These are phyloP conservation scores for Saccharomyces cerevisiae DNA, from an alignment of 805 yeast genomes.

Conservation along the genomic window DNA sequence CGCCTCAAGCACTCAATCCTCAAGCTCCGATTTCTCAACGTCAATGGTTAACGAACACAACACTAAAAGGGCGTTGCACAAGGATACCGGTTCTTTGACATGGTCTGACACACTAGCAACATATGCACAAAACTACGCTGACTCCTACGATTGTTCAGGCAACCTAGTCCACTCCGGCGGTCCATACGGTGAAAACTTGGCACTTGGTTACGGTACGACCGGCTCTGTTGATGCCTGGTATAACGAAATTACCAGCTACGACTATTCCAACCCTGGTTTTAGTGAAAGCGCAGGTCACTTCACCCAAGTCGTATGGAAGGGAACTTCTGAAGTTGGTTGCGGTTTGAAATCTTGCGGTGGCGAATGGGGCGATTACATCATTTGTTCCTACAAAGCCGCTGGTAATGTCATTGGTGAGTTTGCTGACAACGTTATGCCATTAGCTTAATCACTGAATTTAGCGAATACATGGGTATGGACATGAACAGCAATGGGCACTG, in stretches of 20 bases:
- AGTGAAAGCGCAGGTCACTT: constrained; percentile 51
- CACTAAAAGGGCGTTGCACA: constrained; percentile 47
- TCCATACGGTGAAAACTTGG: constrained; percentile 66
- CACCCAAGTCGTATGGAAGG: constrained; percentile 67
- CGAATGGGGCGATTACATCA: constrained; percentile 37
- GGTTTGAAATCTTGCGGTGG: constrained; percentile 23
- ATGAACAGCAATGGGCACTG: background rate
- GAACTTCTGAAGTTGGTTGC: constrained; percentile 56
- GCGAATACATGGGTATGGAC: background rate
- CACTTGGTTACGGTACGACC: constrained; percentile 43
- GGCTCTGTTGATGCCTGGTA: constrained; percentile 62
- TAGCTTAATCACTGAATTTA: background rate
- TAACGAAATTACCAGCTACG: constrained; percentile 48
- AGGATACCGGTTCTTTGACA: constrained; percentile 32
- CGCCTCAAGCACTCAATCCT: constrained; percentile 14
- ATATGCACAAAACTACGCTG: constrained; percentile 46
- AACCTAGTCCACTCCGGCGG: constrained; percentile 49
- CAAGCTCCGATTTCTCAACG: constrained; percentile 21
- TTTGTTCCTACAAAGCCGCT: constrained; percentile 56
- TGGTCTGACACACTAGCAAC: constrained; percentile 41
- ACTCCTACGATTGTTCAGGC: constrained; percentile 46
- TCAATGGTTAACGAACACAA: constrained; percentile 56
- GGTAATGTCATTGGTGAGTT: constrained; percentile 48
- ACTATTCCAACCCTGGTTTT: constrained; percentile 30
- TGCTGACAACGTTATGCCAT: constrained; percentile 22